Conservation (phyloP, 768 basidiomycete genomes). For the Boletus sp. region DNA sequence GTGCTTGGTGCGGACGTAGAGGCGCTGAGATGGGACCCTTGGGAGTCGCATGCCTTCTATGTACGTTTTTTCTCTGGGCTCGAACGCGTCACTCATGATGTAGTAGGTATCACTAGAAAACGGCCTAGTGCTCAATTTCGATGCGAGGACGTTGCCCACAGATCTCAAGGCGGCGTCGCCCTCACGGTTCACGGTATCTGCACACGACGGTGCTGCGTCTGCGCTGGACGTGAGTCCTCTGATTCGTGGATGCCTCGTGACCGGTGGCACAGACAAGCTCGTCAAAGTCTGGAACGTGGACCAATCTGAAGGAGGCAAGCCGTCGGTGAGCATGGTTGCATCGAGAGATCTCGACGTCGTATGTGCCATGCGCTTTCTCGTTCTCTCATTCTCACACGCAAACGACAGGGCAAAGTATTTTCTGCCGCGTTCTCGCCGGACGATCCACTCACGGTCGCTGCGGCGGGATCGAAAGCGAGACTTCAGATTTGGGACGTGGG, state of each 20-base stretch:
- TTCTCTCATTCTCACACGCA: not conserved
- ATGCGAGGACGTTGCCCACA: constrained; percentile 79
- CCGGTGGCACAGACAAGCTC: constrained; percentile 92
- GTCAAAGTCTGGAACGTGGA: constrained; percentile 97
- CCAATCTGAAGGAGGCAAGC: constrained; percentile 57
- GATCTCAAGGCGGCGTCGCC: constrained; percentile 62
- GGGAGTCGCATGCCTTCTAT: constrained; percentile 85
- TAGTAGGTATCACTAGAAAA: constrained; percentile 92
- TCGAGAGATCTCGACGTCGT: constrained; percentile 91
- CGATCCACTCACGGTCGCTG: constrained; percentile 89
- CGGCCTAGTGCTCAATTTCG: constrained; percentile 89
- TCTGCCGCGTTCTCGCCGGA: constrained; percentile 90
- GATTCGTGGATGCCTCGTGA: constrained; percentile 86
- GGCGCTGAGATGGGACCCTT: constrained; percentile 93
- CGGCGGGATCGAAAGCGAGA: constrained; percentile 91
- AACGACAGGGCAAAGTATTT: constrained; percentile 89
- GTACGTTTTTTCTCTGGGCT: constrained; percentile 43
- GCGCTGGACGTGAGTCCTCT: constrained; percentile 90
- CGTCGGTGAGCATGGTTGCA: constrained; percentile 78
- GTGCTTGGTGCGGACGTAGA: constrained; percentile 91
- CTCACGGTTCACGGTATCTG: constrained; percentile 83
- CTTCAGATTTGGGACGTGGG: constrained; percentile 96
- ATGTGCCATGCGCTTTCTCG: constrained; percentile 28
- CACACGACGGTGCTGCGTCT: constrained; percentile 89
- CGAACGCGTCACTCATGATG: not conserved